phyloP scores from a whole-genome alignment of 345 rosid genomes.

The Bruguiera parviflora region DNA sequence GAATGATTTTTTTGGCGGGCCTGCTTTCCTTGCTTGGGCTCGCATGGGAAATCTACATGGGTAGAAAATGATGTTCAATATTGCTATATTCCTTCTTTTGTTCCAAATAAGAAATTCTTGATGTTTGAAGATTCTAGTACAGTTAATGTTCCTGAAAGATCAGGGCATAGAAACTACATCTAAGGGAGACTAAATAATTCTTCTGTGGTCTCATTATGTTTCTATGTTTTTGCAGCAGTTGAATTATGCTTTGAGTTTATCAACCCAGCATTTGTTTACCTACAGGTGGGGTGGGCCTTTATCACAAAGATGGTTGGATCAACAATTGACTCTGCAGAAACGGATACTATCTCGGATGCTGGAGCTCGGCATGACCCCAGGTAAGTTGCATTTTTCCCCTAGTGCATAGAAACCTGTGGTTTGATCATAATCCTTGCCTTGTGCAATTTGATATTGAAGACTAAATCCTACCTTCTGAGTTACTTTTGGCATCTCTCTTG shows the following conservation, averaged over 20 bases:
- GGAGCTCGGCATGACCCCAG: constrained; percentile 96
- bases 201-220: too few species aligned
- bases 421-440: background rate
- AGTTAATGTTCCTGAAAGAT: too few species aligned
- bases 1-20: constrained; percentile 89
- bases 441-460: too few species aligned
- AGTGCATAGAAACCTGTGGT: constrained; percentile 2
- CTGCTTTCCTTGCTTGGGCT: constrained; percentile 99
- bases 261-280: constrained; percentile 4
- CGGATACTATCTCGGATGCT: constrained; percentile 76
- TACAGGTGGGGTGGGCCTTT: constrained; percentile 97
- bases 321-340: constrained; percentile 77
- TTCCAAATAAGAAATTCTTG: background rate
- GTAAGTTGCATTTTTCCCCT: constrained; percentile 28
- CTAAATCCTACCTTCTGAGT: too few species aligned
- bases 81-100: background rate
- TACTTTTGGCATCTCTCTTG: background rate
- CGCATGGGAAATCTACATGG: constrained; percentile 98
- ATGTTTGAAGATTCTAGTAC: too few species aligned
- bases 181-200: too few species aligned
- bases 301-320: constrained; percentile 74
- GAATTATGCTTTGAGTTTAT: constrained; percentile 6
- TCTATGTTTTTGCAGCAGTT: too few species aligned
- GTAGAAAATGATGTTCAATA: constrained; percentile 35
- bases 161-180: too few species aligned